Percentiles rank a stretch among this genome's conserved stretches.
phyloP scores from a whole-genome alignment of 257 asterid genomes.

The Perilla frutescens region DNA sequence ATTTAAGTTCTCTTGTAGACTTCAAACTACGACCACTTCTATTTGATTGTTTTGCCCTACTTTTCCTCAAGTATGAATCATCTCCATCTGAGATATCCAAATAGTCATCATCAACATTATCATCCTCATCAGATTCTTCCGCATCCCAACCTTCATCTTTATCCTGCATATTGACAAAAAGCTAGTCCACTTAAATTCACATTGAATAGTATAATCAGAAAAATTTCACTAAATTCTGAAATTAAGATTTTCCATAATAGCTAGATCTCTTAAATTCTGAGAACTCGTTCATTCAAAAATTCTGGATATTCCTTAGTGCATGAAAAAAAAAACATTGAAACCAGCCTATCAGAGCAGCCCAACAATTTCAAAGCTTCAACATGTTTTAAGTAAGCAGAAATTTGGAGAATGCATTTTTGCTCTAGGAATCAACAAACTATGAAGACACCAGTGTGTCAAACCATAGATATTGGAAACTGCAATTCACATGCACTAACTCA shows the following conservation, averaged over 20 bases:
- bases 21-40: constrained; percentile 62
- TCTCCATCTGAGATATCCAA: constrained; percentile 81
- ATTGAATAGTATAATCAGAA: constrained; percentile 15
- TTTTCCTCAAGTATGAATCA: constrained; percentile 56
- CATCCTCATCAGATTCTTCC: constrained; percentile 90
- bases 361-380: constrained; percentile 19
- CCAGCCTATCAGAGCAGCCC: constrained; percentile 12
- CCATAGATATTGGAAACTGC: constrained; percentile 6
- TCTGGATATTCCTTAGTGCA: not conserved
- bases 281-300: not conserved
- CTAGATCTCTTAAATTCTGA: constrained; percentile 1
- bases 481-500: constrained; percentile 21
- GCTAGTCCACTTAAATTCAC: constrained; percentile 33
- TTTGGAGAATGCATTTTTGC: constrained; percentile 6
- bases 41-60: constrained; percentile 61
- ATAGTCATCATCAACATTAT: constrained; percentile 67
- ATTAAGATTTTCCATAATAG: constrained; percentile 11
- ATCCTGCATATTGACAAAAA: constrained; percentile 51
- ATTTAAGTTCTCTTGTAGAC: constrained; percentile 59
- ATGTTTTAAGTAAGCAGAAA: not conserved
- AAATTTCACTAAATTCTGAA: constrained; percentile 19
- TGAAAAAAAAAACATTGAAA: not conserved
- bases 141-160: constrained; percentile 91
- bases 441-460: constrained; percentile 17
- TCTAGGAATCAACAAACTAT: constrained; percentile 19